These are phyloP conservation scores for Populus deltoides DNA, from an alignment of 345 rosid genomes.

Conservation along the genomic window DNA sequence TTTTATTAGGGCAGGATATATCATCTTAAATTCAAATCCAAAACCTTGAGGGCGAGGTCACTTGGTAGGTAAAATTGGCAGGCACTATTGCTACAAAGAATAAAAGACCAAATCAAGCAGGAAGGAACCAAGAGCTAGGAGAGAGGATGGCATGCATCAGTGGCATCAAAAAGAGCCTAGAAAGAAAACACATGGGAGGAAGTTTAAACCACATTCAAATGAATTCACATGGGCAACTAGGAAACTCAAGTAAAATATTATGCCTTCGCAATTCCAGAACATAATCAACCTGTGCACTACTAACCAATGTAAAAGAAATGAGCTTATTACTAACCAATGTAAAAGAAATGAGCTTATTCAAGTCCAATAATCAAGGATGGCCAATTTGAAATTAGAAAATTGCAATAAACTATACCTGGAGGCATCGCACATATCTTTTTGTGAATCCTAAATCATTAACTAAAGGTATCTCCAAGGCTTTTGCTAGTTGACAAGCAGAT, in stretches of 20 bases:
- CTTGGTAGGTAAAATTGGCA: neutral
- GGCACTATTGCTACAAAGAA: neutral
- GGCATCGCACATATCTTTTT: slow-evolving; percentile 94
- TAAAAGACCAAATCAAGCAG: neutral
- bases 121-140: neutral
- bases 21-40: neutral
- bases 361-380: neutral
- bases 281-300: neutral
- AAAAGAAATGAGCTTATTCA: neutral
- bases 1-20: neutral
- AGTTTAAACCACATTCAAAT: neutral
- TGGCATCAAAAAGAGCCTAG: neutral
- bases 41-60: neutral
- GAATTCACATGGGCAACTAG: neutral
- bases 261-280: neutral
- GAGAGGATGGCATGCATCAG: neutral
- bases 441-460: slow-evolving; percentile 98
- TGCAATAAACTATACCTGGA: slow-evolving; percentile 57
- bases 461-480: slow-evolving; percentile 92
- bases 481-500: slow-evolving; percentile 93
- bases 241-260: neutral
- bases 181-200: neutral
- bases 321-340: neutral
- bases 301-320: neutral
- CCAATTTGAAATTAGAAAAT: neutral